Evolutionary conservation across 2,329 filamentous ascomycete species (phyloP), one percentile per base, ranked within the genome.

Genomic region (Hortaea sp.): DNA sequence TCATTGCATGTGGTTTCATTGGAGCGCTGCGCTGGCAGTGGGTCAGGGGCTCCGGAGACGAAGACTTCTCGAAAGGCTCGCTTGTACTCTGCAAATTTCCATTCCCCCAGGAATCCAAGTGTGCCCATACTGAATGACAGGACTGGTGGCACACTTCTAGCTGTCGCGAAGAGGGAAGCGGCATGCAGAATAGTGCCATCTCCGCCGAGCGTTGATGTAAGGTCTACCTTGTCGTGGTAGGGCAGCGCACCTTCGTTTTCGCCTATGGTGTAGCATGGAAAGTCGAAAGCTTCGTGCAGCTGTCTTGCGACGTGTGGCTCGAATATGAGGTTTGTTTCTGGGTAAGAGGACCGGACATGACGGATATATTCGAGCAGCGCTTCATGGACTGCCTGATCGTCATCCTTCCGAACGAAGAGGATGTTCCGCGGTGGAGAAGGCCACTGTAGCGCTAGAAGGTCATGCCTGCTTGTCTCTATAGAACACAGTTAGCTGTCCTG

Each of bases 71-170:
- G 75, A 70, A 94, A 95, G 0, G 92, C 92, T 42, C 86, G 78
- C 67, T 95, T 95, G 69, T 94, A 87, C 58, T 97, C 89, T 5
- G 75, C 74, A 63, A 97, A 97, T 58, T 92, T 94, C 89, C 90
- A 98, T 66, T 97, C 90, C 11, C 90, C 89, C 6, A 98, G 70
- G 56, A 98, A 98, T 0, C 92, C 92, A 1, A 98, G 71, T 0
- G 90, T 94, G 5, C 92, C 92, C 87, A 98, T 95, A 63, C 88
- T 94, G 62, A 98, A 98, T 1, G 87, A 88, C 6, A 98, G 72
- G 31, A 98, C 85, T 0, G 92, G 92, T 0, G 92, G 92, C 0
- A 98, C 90, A 39, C 81, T 80, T 2, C 77, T 74, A 39, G 85
- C 81, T 34, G 86, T 83, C 49, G 88, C 88, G 68, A 94, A 97